Base-by-base conservation (phyloP, 1,284 basidiomycete species). In the Anthracocystis panici-leucophaei region DNA sequence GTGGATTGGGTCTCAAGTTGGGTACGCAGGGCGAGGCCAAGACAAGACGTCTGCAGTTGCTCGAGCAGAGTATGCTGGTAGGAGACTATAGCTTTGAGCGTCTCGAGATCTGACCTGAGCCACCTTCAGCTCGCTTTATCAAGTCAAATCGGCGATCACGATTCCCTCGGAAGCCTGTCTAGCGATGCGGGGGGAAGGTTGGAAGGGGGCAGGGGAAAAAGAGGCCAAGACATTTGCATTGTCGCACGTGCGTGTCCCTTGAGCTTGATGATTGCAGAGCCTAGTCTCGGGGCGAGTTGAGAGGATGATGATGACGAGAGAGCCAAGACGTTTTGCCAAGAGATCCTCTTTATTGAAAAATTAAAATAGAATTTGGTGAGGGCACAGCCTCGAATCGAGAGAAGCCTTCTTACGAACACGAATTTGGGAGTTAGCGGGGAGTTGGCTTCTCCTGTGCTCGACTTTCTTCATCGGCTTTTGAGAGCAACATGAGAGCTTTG, bases 1-100 rank as follows among this genome's bases (percentile, higher is more conserved):
- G 77, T 25, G 77, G 69, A 54, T 42, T 74, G 27, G 74, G 69
- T 21, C 25, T 76, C 65, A 64, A 57, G 51, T 45, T 76, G 44
- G 74, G 74, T 21, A 73, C 72, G 18, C 65, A 63, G 46, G 69
- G 63, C 12, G 66, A 60, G 27, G 54, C 42, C 20, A 76, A 75
- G 65, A 70, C 63, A 12, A 49, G 52, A 8, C 69, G 77, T 46
- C 25, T 70, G 42, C 59, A 76, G 31, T 54, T 64, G 18, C 33
- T 70, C 44, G 69, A 78, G 60, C 67, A 70, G 57, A 78, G 77
- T 49, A 75, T 75, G 65, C 49, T 78, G 42, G 74, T 78, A 27
- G 77, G 77, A 16, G 74, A 73, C 20, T 78, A 78, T 40, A 63
- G 65, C 29, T 62, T 76, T 48, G 77, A 78, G 53, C 57, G 58